Evolutionary conservation across 2,329 filamentous ascomycete species (phyloP).

Genomic region (Sporothrix dimorphospora): DNA sequence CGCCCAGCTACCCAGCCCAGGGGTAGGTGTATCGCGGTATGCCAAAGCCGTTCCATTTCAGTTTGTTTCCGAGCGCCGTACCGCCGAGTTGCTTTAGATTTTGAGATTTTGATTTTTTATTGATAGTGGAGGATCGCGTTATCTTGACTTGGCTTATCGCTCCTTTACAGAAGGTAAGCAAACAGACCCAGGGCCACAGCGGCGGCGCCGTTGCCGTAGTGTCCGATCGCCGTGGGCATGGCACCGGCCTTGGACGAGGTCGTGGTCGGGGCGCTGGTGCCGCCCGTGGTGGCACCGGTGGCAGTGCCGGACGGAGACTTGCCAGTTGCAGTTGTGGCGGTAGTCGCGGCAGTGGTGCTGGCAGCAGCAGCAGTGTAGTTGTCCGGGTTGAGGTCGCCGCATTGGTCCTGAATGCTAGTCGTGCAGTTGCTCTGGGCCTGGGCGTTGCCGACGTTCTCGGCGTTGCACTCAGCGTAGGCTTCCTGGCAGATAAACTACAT

Average conservation of each 20-base stretch:
- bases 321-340: slow-evolving; percentile 34
- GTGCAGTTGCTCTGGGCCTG: slow-evolving; percentile 54
- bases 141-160: background rate
- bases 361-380: slow-evolving; percentile 35
- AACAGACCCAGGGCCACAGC: slow-evolving; percentile 56
- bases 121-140: background rate
- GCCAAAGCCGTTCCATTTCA: background rate
- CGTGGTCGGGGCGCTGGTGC: slow-evolving; percentile 30
- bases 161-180: slow-evolving; percentile 53
- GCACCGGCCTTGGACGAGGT: slow-evolving; percentile 36
- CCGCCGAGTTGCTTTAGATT: background rate
- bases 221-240: slow-evolving; percentile 40
- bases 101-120: background rate
- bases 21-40: slow-evolving; percentile 20
- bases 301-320: slow-evolving; percentile 8
- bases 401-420: slow-evolving; percentile 51
- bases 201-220: slow-evolving; percentile 51
- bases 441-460: slow-evolving; percentile 46
- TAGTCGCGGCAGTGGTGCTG: slow-evolving; percentile 35
- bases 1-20: slow-evolving; percentile 21
- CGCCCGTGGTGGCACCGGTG: background rate
- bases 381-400: slow-evolving; percentile 49
- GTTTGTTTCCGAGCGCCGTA: background rate
- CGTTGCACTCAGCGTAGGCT: slow-evolving; percentile 54
- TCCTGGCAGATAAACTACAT: slow-evolving; percentile 55